Percentiles rank a stretch among this genome's conserved stretches.
These are phyloP conservation scores for Boletus edulis DNA, from an alignment of 768 basidiomycete genomes.

Conservation along the genomic window DNA sequence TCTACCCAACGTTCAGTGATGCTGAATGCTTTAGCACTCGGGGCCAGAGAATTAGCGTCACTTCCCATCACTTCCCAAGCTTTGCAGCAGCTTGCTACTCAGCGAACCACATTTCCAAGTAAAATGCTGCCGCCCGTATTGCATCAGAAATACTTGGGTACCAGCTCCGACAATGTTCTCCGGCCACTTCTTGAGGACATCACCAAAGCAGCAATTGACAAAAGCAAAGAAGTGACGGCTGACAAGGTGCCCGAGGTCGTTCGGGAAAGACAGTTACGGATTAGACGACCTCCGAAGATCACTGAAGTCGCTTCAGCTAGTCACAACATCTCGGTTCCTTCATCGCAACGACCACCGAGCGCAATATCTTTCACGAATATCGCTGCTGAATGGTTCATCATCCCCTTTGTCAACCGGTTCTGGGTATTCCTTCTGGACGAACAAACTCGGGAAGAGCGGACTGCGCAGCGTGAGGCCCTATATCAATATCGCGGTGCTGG, in stretches of 20 bases:
- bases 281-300: slow-evolving; percentile 49
- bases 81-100: slow-evolving; percentile 30
- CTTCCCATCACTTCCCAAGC: slow-evolving; percentile 32
- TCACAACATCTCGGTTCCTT: slow-evolving; percentile 15
- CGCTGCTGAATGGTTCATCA: slow-evolving; percentile 85
- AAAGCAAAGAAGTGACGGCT: slow-evolving; percentile 50
- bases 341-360: slow-evolving; percentile 3
- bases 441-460: slow-evolving; percentile 70
- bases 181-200: slow-evolving; percentile 62
- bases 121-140: slow-evolving; percentile 71
- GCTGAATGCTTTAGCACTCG: slow-evolving; percentile 82
- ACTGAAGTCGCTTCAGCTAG: slow-evolving; percentile 36
- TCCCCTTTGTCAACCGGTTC: slow-evolving; percentile 90
- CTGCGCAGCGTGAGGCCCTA: slow-evolving; percentile 51
- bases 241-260: slow-evolving; percentile 59
- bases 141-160: slow-evolving; percentile 64
- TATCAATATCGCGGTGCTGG: slow-evolving; percentile 69
- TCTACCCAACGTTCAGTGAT: slow-evolving; percentile 80
- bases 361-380: slow-evolving; percentile 57
- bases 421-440: slow-evolving; percentile 92
- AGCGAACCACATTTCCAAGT: slow-evolving; percentile 66
- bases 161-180: slow-evolving; percentile 41
- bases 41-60: slow-evolving; percentile 78
- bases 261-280: slow-evolving; percentile 72
- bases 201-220: slow-evolving; percentile 60